Evolutionary conservation across 1,284 basidiomycete genomes (phyloP).

Genomic region (Microbotryum saponariae): DNA sequence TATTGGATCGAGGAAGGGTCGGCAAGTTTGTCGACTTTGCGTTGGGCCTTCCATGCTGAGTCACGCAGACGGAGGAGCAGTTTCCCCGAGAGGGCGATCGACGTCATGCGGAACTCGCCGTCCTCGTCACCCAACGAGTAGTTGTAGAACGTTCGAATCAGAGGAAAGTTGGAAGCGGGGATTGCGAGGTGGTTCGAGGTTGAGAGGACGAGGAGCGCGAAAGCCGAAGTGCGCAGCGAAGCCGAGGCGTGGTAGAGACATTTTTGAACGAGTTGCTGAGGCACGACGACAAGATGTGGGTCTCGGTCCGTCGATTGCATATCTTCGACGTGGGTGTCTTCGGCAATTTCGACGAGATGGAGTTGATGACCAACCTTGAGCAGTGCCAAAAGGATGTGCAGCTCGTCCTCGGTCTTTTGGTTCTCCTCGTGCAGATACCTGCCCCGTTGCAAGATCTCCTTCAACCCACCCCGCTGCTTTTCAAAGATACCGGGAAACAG

Average conservation of each 20-base stretch:
- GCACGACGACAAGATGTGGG: conserved; percentile 10
- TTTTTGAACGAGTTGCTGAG: conserved; percentile 1
- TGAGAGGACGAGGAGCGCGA: conserved; percentile 27
- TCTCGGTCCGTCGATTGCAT: background rate
- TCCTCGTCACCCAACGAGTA: conserved; percentile 31
- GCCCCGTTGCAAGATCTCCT: conserved; percentile 7
- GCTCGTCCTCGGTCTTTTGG: conserved; percentile 10
- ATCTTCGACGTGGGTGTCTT: background rate
- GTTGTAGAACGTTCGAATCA: conserved; percentile 20
- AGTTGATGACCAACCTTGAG: conserved; percentile 24
- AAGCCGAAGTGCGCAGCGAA: conserved; percentile 23
- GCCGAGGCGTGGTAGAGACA: conserved; percentile 10
- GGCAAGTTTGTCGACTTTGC: conserved; percentile 12
- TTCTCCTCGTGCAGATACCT: conserved; percentile 3
- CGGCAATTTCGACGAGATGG: conserved; percentile 15
- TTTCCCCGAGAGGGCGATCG: conserved; percentile 16
- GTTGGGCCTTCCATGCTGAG: conserved; percentile 20
- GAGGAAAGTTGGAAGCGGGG: conserved; percentile 12
- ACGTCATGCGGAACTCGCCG: conserved; percentile 22
- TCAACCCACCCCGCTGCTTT: conserved; percentile 9
- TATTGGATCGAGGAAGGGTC: conserved; percentile 11
- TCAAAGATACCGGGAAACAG: conserved; percentile 15
- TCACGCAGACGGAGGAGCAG: conserved; percentile 29
- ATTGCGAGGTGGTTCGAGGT: conserved; percentile 11
- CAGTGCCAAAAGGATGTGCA: conserved; percentile 21